Evolutionary conservation across 345 rosid species (phyloP).

Genomic region (Arabis alpina): DNA sequence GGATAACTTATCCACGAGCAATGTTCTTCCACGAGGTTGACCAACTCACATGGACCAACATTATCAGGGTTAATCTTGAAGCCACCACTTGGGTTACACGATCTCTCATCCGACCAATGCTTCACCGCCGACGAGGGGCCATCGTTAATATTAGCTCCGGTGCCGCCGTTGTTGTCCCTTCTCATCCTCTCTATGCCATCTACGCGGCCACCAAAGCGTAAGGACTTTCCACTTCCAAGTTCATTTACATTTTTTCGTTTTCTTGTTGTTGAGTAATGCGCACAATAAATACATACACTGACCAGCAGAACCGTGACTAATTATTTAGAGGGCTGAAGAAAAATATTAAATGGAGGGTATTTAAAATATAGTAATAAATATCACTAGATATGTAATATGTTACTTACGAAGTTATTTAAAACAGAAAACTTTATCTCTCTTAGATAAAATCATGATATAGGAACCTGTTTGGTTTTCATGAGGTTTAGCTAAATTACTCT

Average conservation of each 20-base stretch:
- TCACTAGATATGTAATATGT: neutral
- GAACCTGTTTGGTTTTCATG: no score
- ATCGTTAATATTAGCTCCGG: constrained; percentile 86
- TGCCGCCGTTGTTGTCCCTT: constrained; percentile 80
- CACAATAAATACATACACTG: neutral
- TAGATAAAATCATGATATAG: neutral
- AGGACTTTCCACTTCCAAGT: constrained; percentile 31
- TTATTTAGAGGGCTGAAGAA: neutral
- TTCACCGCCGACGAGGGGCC: constrained; percentile 71
- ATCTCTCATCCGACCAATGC: constrained; percentile 69
- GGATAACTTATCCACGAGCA: constrained; percentile 79
- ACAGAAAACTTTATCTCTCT: neutral
- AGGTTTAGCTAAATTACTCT: no score
- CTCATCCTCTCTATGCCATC: constrained; percentile 87
- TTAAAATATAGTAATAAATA: neutral
- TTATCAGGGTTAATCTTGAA: constrained; percentile 70
- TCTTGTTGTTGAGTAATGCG: neutral
- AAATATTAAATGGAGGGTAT: neutral
- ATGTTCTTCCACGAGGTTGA: constrained; percentile 83
- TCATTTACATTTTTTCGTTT: neutral
- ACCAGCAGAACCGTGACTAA: neutral
- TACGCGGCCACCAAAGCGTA: constrained; percentile 99
- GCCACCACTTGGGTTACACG: constrained; percentile 61
- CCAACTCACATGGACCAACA: constrained; percentile 63
- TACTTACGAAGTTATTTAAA: neutral